Evolutionary conservation across 768 basidiomycete genomes (phyloP).

Genomic region (Naganishia antarctica): DNA sequence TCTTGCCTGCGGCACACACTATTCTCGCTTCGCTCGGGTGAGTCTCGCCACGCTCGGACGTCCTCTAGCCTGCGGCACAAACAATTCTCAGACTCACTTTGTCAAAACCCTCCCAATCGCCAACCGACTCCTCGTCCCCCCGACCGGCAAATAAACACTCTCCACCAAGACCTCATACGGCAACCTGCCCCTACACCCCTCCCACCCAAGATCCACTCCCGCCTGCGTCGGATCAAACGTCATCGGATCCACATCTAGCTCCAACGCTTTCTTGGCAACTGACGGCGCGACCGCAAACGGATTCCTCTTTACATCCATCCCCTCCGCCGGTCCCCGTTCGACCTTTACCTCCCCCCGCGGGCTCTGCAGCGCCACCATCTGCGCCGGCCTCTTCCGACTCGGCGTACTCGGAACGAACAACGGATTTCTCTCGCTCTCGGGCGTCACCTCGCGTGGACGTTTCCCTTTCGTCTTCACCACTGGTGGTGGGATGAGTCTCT

Average conservation of each 20-base stretch:
- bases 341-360: not conserved
- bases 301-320: not conserved
- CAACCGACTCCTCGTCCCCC: slow-evolving; percentile 41
- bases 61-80: too few relatives aligned
- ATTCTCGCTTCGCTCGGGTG: too few relatives aligned
- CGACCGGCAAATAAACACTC: slow-evolving; percentile 45
- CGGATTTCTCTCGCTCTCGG: not conserved
- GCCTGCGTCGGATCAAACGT: slow-evolving; percentile 37
- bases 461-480: not conserved
- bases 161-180: slow-evolving; percentile 47
- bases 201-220: slow-evolving; percentile 36
- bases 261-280: slow-evolving; percentile 21
- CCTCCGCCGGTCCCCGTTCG: not conserved
- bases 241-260: slow-evolving; percentile 45
- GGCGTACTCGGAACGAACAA: slow-evolving; percentile 11
- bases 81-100: slow-evolving; percentile 36
- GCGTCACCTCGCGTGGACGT: not conserved
- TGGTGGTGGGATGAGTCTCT: not conserved
- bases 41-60: too few relatives aligned
- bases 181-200: slow-evolving; percentile 36
- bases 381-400: not conserved
- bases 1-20: too few relatives aligned
- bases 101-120: slow-evolving; percentile 45
- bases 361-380: slow-evolving; percentile 4
- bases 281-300: too few relatives aligned